phyloP scores from a whole-genome alignment of 2,329 filamentous ascomycete genomes.

The Apiospora marii region DNA sequence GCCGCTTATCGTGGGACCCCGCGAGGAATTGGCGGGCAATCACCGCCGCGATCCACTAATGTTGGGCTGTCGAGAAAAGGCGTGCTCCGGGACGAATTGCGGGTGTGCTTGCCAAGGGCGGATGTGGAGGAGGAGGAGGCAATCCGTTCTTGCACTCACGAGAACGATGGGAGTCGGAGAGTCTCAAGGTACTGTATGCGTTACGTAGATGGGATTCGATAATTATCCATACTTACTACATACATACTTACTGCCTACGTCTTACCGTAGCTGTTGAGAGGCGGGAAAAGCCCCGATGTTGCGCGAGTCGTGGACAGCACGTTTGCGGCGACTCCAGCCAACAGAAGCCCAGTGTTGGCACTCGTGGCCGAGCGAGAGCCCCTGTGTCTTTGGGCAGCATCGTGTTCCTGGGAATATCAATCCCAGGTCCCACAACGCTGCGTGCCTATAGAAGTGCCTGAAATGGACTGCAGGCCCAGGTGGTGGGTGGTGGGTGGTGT shows the following conservation, averaged over 20 bases:
- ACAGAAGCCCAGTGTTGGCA: background rate
- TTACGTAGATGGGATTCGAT: background rate
- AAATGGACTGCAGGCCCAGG: background rate
- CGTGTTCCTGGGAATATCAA: constrained; percentile 4
- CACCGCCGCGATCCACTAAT: background rate
- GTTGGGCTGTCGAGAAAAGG: background rate
- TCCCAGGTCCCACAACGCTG: constrained; percentile 12
- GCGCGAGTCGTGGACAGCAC: constrained; percentile 7
- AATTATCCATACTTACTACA: background rate
- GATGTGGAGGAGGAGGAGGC: background rate
- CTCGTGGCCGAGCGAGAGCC: background rate
- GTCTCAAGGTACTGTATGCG: background rate
- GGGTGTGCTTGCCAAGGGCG: background rate
- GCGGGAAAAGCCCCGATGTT: constrained; percentile 5
- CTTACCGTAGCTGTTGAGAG: background rate
- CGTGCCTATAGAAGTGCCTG: constrained; percentile 3
- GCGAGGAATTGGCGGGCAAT: constrained; percentile 14
- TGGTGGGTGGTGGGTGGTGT: background rate
- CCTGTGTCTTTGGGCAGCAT: constrained; percentile 11
- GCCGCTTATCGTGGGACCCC: constrained; percentile 4
- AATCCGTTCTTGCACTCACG: background rate
- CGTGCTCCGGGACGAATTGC: background rate
- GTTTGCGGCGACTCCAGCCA: constrained; percentile 15
- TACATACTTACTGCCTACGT: background rate
- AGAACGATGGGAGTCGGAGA: background rate